Evolutionary conservation across 2,329 filamentous ascomycete genomes (phyloP), one percentile per base, ranked within the genome.

Genomic region (Fusarium miscanthi): DNA sequence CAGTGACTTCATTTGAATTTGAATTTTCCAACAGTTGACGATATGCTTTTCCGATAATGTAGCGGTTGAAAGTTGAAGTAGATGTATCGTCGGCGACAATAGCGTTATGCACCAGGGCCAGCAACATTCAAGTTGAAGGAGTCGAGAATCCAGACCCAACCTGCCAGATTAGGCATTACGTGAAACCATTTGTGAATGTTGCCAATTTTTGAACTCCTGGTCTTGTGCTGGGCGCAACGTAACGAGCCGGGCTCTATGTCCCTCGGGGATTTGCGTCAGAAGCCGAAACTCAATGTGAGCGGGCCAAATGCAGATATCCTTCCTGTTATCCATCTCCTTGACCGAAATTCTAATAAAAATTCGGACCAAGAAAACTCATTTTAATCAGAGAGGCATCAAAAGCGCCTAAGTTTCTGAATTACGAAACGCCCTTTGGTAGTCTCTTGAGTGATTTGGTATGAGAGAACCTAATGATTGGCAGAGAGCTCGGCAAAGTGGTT

Each of bases 1-100:
- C 19, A 6, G n/a, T 25, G 6, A 38, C n/a, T 40, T 63, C 30
- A 27, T 52, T 69, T 69, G 66, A 69, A 53, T 69, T 69, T 69
- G 9, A 21, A 6, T 58, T 14, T 27, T 14, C n/a, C n/a, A 31
- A 23, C 16, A 6, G 19, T 11, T n/a, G 10, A 23, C 5, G 12
- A 43, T 33, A n/a, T 40, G 14, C 8, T 16, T 25, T 52, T 27
- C 46, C 8, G 30, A 46, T 38, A 4, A 42, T 25, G 4, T 14
- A 38, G 25, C 25, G 33, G 11, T 25, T 10, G n/a, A 27, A 54
- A n/a, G 21, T 33, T 41, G 51, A 42, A 33, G 27, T 38, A n/a
- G 49, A 31, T 14, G 33, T 38, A 33, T 27, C 30, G 14, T 25
- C 21, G 45, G 58, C n/a, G 13, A 41, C 8, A 25, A 12, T 10